Evolutionary conservation across 176 grass and related monocot genomes (phyloP).

Genomic region (Musa itinerans): DNA sequence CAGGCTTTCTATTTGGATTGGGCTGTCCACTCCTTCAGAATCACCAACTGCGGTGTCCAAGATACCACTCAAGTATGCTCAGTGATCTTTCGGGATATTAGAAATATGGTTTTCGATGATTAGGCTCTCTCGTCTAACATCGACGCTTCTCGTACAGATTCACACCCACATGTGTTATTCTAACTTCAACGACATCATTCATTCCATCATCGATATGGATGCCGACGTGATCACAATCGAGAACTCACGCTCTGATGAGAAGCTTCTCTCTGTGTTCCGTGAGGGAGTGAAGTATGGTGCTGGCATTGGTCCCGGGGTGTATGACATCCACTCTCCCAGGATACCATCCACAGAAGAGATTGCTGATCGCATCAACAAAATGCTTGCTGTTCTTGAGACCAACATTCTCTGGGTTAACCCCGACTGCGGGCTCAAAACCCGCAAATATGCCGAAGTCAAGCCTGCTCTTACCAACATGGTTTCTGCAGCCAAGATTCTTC

Average conservation of each 20-base stretch:
- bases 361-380: constrained; percentile 73
- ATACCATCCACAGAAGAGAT: constrained; percentile 89
- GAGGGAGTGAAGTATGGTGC: constrained; percentile 82
- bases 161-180: constrained; percentile 99
- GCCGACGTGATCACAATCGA: constrained; percentile 93
- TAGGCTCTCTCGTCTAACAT: background rate
- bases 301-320: constrained; percentile 87
- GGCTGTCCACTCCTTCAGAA: constrained; percentile 96
- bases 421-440: constrained; percentile 90
- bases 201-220: constrained; percentile 95
- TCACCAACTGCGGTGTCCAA: constrained; percentile 73
- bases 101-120: no score
- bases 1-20: constrained; percentile 90
- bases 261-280: constrained; percentile 82
- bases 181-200: constrained; percentile 98
- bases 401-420: constrained; percentile 95
- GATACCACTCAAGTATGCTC: constrained; percentile 79
- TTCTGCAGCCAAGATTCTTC: constrained; percentile 58
- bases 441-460: constrained; percentile 85
- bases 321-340: constrained; percentile 92
- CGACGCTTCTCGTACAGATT: constrained; percentile 33
- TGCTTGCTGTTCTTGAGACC: constrained; percentile 79
- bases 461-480: constrained; percentile 87
- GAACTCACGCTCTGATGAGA: constrained; percentile 86
- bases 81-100: no score